Percentiles rank a stretch among this genome's conserved stretches.
Conservation (phyloP, 1,284 basidiomycete genomes). For the Sanghuangporus sanghuang region DNA sequence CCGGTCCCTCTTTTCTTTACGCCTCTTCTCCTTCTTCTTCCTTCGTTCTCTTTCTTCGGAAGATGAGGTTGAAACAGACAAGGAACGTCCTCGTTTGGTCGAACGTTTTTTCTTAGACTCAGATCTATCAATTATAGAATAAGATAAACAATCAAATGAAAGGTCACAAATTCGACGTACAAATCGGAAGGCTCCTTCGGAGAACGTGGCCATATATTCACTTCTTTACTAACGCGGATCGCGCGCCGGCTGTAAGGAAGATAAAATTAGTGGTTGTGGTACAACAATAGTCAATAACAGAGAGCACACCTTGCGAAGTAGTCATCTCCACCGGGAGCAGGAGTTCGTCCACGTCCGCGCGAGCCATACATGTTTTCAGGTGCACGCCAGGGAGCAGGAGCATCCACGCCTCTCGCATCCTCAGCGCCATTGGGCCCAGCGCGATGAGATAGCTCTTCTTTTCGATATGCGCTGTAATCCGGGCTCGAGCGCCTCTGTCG, state of each 20-base stretch:
- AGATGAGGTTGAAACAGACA: constrained; percentile 49
- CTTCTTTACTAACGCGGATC: constrained; percentile 59
- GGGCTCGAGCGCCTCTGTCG: constrained; percentile 13
- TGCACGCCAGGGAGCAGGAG: constrained; percentile 18
- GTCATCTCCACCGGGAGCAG: constrained; percentile 19
- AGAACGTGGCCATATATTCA: constrained; percentile 82
- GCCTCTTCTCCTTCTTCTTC: constrained; percentile 51
- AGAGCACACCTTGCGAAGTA: constrained; percentile 25
- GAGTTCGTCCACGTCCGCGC: constrained; percentile 13
- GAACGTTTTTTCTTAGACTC: constrained; percentile 53
- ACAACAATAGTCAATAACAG: constrained; percentile 6
- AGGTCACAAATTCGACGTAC: constrained; percentile 39
- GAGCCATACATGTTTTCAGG: constrained; percentile 21
- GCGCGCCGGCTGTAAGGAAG: constrained; percentile 56
- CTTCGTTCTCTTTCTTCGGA: constrained; percentile 54
- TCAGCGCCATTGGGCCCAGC: neutral
- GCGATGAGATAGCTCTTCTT: constrained; percentile 11
- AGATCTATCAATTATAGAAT: constrained; percentile 34
- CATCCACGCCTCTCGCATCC: neutral
- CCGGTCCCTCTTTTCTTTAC: constrained; percentile 42
- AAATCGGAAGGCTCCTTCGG: constrained; percentile 59
- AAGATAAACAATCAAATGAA: neutral
- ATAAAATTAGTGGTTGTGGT: constrained; percentile 2
- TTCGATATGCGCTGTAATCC: constrained; percentile 19
- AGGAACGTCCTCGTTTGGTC: constrained; percentile 49